These are phyloP conservation scores for Chlamydomonas urium DNA, from an alignment of 139 green algal genomes.

Conservation along the genomic window DNA sequence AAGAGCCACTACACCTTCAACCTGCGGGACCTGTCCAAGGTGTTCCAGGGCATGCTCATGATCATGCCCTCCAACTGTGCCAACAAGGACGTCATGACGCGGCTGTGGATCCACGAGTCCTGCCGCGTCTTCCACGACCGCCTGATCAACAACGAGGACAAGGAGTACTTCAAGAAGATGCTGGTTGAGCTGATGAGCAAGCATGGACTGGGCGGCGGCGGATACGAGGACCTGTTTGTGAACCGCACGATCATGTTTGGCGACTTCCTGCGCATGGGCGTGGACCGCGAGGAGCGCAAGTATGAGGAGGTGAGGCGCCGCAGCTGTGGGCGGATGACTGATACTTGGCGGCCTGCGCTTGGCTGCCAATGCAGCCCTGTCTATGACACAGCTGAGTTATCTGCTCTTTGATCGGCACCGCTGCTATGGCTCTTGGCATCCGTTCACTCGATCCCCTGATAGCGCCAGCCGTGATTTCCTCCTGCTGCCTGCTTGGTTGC, in stretches of 20 bases:
- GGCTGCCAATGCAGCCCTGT: no score
- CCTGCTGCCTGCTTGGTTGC: no score
- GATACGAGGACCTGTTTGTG: slow-evolving; percentile 50
- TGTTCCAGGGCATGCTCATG: slow-evolving; percentile 79
- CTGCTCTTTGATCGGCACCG: no score
- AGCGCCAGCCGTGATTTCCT: no score
- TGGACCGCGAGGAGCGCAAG: slow-evolving; percentile 46
- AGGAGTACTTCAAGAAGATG: slow-evolving; percentile 62
- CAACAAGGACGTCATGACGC: slow-evolving; percentile 44
- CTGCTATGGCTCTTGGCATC: no score
- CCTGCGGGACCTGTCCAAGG: slow-evolving; percentile 73
- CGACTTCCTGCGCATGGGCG: slow-evolving; percentile 57
- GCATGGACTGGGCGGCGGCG: slow-evolving; percentile 30
- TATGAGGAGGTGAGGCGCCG: slow-evolving; percentile 41
- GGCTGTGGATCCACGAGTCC: slow-evolving; percentile 77
- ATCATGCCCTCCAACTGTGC: slow-evolving; percentile 40
- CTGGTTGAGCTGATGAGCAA: slow-evolving; percentile 46
- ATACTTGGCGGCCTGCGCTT: no score
- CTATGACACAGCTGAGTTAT: no score
- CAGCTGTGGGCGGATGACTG: no score
- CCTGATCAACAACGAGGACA: slow-evolving; percentile 72
- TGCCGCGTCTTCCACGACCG: slow-evolving; percentile 82
- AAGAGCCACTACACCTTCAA: slow-evolving; percentile 87
- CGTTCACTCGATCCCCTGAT: no score
- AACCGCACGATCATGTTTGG: slow-evolving; percentile 59